Evolutionary conservation across 2,329 filamentous ascomycete genomes (phyloP), one percentile per base, ranked within the genome.

Genomic region (Magnaporthiopsis rhizophila): DNA sequence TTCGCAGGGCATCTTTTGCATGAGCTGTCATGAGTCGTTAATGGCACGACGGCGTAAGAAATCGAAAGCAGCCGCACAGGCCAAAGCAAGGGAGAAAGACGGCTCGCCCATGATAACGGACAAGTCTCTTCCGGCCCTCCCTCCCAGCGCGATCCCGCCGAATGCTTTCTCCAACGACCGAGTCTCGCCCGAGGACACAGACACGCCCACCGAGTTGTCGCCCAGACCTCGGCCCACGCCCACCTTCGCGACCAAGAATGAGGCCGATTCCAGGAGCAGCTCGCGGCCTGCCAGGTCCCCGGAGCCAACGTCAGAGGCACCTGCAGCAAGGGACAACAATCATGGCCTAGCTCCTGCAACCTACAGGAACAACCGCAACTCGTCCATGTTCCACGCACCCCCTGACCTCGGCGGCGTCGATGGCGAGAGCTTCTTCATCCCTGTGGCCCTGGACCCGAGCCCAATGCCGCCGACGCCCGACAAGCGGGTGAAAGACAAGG

Each of bases 1-100:
- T 1, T 97, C 94, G 9, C 95, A 98, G 77, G 95, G 95, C 66
- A 99, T 99, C 71, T 98, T 99, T 74, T 99, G 95, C 79, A 99
- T 99, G 95, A 92, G 89, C 72, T 99, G 95, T 75, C 95, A 99
- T 74, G 95, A 99, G 77, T 95, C 92, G 34, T 79, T 99, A 63
- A 98, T 98, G 92, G 92, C 94, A 62, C 84, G 94, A 68, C 85
- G 94, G 68, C 86, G 92, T 72, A 97, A 98, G 79, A 92, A 91
- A 75, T 88, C 89, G 56, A 92, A 91, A 75, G 84, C 87, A 63
- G 81, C 84, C 58, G 81, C 83, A 0, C 81, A 83, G 66, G 82
- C 84, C 61, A 88, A 88, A 71, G 77, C 82, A 62, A 81, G 85
- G 70, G 86, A 87, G 68, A 88, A 88, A 73, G 86, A 88, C 21